Evolutionary conservation across 2,329 filamentous ascomycete species (phyloP).

Genomic region (Mycosphaerelloides madeirae): DNA sequence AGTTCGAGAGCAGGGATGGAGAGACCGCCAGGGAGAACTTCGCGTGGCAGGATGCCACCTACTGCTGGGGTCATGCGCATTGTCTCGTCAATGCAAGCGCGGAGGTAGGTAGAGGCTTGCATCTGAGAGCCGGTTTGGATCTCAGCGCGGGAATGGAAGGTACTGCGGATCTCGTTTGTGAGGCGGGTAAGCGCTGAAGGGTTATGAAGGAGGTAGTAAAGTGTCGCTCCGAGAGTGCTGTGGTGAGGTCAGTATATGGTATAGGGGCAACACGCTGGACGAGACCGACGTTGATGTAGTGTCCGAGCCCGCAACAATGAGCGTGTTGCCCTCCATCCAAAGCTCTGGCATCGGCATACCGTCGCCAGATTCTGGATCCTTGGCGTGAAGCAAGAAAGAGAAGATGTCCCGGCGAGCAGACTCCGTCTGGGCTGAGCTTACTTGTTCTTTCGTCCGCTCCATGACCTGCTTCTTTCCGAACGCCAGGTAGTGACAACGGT

Average conservation of each 20-base stretch:
- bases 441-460: slow-evolving; percentile 20
- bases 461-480: slow-evolving; percentile 27
- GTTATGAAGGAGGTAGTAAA: slow-evolving; percentile 45
- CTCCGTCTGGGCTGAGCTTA: slow-evolving; percentile 11
- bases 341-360: slow-evolving; percentile 39
- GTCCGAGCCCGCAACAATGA: slow-evolving; percentile 47
- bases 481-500: slow-evolving; percentile 25
- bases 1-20: slow-evolving; percentile 32
- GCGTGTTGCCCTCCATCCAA: slow-evolving; percentile 46
- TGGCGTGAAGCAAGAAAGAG: slow-evolving; percentile 20
- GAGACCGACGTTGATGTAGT: slow-evolving; percentile 42
- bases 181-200: slow-evolving; percentile 29
- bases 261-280: too few species aligned
- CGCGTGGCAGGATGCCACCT: slow-evolving; percentile 31
- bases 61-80: slow-evolving; percentile 45
- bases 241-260: neutral
- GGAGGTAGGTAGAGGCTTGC: slow-evolving; percentile 38
- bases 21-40: slow-evolving; percentile 30
- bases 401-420: slow-evolving; percentile 26
- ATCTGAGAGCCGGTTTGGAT: slow-evolving; percentile 32
- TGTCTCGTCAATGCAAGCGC: slow-evolving; percentile 46
- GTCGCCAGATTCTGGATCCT: slow-evolving; percentile 38
- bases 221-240: slow-evolving; percentile 28
- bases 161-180: slow-evolving; percentile 32
- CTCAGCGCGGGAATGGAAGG: slow-evolving; percentile 32